These are phyloP conservation scores for Curvularia lunata DNA, from an alignment of 2,329 filamentous ascomycete species.

Conservation along the genomic window DNA sequence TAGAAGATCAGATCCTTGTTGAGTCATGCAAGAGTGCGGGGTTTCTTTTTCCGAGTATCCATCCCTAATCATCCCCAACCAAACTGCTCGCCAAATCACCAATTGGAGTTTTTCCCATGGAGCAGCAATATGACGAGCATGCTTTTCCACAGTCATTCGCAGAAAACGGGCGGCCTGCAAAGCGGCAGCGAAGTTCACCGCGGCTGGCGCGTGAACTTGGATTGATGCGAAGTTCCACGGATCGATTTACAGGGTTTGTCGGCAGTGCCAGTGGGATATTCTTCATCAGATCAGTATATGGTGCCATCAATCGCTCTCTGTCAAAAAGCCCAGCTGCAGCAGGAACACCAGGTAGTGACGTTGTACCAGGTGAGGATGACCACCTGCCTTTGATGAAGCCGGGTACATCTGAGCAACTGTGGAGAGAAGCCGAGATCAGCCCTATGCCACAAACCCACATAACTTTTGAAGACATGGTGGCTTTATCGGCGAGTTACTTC, in stretches of 20 bases:
- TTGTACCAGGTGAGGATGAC: slow-evolving; percentile 66
- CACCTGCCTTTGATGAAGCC: slow-evolving; percentile 48
- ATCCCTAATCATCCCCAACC: background rate
- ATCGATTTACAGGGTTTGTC: slow-evolving; percentile 60
- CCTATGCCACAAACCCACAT: slow-evolving; percentile 20
- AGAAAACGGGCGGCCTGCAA: slow-evolving; percentile 14
- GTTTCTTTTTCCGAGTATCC: background rate
- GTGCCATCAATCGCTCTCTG: slow-evolving; percentile 51
- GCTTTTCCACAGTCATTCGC: background rate
- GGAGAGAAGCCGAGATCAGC: slow-evolving; percentile 44
- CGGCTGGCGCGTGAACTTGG: slow-evolving; percentile 52
- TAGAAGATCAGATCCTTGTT: background rate
- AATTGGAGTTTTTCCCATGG: slow-evolving; percentile 7
- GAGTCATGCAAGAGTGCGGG: slow-evolving; percentile 3
- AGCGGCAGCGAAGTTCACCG: slow-evolving; percentile 24
- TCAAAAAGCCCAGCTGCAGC: slow-evolving; percentile 19
- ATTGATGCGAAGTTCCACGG: slow-evolving; percentile 59
- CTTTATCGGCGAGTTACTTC: slow-evolving; percentile 62
- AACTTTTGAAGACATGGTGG: slow-evolving; percentile 58
- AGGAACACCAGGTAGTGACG: slow-evolving; percentile 43
- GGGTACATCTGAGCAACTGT: slow-evolving; percentile 28
- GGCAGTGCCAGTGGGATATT: slow-evolving; percentile 66
- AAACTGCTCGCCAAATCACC: background rate
- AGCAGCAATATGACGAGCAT: slow-evolving; percentile 12
- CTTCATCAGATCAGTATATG: slow-evolving; percentile 63